Base-by-base conservation (phyloP, 2,329 filamentous ascomycete genomes). In the Amauroascus niger region DNA sequence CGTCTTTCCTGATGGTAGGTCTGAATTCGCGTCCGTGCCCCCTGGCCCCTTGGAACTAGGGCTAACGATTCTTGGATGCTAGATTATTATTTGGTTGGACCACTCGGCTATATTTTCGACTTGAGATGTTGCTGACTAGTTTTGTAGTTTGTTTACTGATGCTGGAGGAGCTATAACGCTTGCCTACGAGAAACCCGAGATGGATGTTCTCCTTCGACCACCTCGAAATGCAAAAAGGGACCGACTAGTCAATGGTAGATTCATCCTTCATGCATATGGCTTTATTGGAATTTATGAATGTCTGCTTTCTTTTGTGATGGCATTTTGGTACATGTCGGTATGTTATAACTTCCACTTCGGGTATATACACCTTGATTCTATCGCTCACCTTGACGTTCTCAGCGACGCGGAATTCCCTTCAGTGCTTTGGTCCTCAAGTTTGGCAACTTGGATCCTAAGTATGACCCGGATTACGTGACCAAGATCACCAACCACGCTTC, bases 181-280 rank as follows among this genome's bases (percentile, higher is more conserved):
- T 6, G 86, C 86, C 0, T 89, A 87, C 63, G 87, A 91, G 64
- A 78, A 82, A 44, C 84, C 86, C 0, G 87, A 91, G 66, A 82
- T 84, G 0, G 86, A 90, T 60, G 80, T 90, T 0, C 77, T 91
- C 7, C 72, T 81, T 26, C 81, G 85, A 2, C 79, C 77, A 48
- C 86, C 86, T 0, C 79, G 87, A 39, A 79, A 84, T 57, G 77
- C 81, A 2, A 82, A 81, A 62, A 83, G 80, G 50, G 84, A 88
- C 63, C 79, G 81, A 0, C 78, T 91, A 1, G 86, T 91, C 18
- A 79, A 89, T 66, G 83, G 81, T 75, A 79, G 82, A 61, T 77
- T 91, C 14, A 78, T 90, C 35, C 66, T 87, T 1, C 84, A 90
- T 57, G 78, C 84, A 0, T 91, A 91, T 64, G 82, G 80, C 41